phyloP scores from a whole-genome alignment of 2,329 filamentous ascomycete species.

The Colletotrichum gloeosporioides region DNA sequence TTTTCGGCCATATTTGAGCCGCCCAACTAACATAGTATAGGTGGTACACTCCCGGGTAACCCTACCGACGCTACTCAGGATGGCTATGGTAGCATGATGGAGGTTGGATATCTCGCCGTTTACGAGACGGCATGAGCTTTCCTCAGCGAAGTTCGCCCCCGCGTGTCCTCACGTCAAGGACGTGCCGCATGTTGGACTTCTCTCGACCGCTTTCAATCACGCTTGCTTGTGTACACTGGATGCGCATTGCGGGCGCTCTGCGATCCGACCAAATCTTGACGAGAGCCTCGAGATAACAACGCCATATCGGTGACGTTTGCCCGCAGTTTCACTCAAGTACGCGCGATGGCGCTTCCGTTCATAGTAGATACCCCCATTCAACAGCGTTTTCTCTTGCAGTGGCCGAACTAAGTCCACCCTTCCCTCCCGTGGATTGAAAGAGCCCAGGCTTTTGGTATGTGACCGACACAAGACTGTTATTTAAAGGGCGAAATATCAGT shows the following conservation, averaged over 20 bases:
- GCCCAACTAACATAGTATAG: not conserved
- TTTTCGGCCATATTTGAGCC: not conserved
- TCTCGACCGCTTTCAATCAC: not conserved
- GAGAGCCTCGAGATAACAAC: not conserved
- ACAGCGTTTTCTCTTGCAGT: not conserved
- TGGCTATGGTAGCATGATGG: slow-evolving; percentile 54
- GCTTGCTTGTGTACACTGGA: not conserved
- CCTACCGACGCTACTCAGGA: slow-evolving; percentile 52
- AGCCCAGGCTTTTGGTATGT: not conserved
- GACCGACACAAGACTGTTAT: not conserved
- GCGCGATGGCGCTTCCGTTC: not conserved
- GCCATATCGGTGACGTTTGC: not conserved
- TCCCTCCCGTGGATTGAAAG: not conserved
- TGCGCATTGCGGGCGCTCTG: not conserved
- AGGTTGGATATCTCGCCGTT: slow-evolving; percentile 56
- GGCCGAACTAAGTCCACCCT: not conserved
- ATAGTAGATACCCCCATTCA: not conserved
- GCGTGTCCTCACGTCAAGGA: not conserved
- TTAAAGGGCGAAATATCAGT: not conserved
- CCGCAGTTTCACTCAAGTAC: not conserved
- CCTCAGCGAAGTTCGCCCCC: not conserved
- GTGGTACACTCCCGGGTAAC: slow-evolving; percentile 40
- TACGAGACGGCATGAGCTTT: slow-evolving; percentile 28
- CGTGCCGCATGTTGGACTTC: not conserved
- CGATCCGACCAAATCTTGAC: not conserved